Evolutionary conservation across 257 asterid genomes (phyloP).

Genomic region (Nemophila menziesii): DNA sequence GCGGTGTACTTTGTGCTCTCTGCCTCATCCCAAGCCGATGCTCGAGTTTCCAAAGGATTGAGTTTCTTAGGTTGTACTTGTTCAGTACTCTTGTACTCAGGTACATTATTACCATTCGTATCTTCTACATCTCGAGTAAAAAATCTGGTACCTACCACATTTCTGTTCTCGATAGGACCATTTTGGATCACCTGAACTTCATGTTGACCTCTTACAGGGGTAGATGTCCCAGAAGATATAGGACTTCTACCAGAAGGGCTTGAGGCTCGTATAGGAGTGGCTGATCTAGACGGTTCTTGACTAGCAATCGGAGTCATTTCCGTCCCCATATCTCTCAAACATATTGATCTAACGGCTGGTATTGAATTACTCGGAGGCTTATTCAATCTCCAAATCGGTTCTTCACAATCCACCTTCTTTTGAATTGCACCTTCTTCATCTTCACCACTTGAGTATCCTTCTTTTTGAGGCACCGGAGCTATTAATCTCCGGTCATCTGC

Average conservation of each 20-base stretch:
- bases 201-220: conserved; percentile 38
- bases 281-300: conserved; percentile 86
- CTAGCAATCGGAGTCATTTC: conserved; percentile 94
- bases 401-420: conserved; percentile 62
- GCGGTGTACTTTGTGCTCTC: conserved; percentile 88
- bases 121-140: conserved; percentile 29
- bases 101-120: conserved; percentile 5
- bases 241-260: conserved; percentile 63
- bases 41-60: conserved; percentile 62
- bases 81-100: conserved; percentile 15
- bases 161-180: conserved; percentile 22
- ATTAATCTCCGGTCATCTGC: conserved; percentile 84
- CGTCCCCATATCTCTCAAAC: conserved; percentile 93
- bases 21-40: conserved; percentile 92
- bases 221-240: conserved; percentile 41
- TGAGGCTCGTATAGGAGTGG: conserved; percentile 61
- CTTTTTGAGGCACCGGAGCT: conserved; percentile 43
- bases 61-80: conserved; percentile 20
- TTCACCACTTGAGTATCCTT: conserved; percentile 37
- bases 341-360: conserved; percentile 45
- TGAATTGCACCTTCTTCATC: conserved; percentile 31
- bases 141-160: conserved; percentile 23
- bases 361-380: conserved; percentile 31
- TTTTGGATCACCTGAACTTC: conserved; percentile 20
- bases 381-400: conserved; percentile 59